Base-by-base conservation (phyloP, 768 basidiomycete genomes). In the Termitomyces sp. region DNA sequence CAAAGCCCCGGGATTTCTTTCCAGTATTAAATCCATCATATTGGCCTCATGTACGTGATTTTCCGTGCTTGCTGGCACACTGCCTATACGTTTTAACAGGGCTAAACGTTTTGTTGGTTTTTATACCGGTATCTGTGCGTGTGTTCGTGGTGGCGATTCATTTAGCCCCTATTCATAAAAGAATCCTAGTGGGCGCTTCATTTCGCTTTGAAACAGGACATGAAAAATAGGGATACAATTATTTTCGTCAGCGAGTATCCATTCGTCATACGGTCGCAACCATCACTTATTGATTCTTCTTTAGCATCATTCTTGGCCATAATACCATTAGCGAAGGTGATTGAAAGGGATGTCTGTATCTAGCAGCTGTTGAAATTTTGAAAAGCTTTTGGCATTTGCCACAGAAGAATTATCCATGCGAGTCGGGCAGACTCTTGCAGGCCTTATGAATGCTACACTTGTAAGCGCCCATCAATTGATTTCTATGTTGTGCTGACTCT, bases 321-420 rank as follows among this genome's bases (percentile, higher is more conserved):
- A 57, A 82, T 95, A 59, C 93, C 93, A 6, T 77, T 94, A 5
- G 92, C 92, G 40, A 91, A 92, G 74, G 88, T 88, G 42, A 37
- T 51, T 30, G 7, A 7, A 7, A 45, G 33, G 59, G 4, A 34
- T 14, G 7, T 36, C 13, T 16, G 4, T 8, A 39, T 32, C 20
- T 13, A 9, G 12, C 10, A 13, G 27, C 14, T 22, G 16, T 48
- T 61, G 36, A 62, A 45, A 5, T 27, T 45, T 7, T 6, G 42
- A 27, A 40, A 56, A 91, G 88, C 72, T 93, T 5, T 78, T 94
- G 2, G 88, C 86, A 1, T 93, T 93, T 66, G 91, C 91, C 1
- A 95, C 93, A 0, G 93, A 95, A 58, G 90, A 95, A 62, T 63
- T 95, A 18, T 89, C 93, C 3, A 66, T 92, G 55, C 84, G 91